phyloP scores from a whole-genome alignment of 108 stramenopile genomes.

The Pseudonitzschia multiseries region DNA sequence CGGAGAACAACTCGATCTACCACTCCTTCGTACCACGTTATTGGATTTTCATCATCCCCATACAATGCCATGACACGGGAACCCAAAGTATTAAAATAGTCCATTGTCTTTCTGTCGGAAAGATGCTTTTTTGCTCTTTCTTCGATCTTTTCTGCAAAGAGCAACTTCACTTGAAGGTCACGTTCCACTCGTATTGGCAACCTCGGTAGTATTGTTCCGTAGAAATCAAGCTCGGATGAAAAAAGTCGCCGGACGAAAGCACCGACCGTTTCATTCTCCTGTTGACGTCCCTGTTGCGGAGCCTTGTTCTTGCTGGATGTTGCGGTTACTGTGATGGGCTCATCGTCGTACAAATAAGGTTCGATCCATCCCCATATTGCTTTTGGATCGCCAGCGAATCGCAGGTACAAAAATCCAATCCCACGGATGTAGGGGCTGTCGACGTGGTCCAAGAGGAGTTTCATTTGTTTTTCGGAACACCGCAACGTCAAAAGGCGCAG shows the following conservation, averaged over 20 bases:
- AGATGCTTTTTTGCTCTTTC: slow-evolving; percentile 80
- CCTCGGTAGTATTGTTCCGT: slow-evolving; percentile 91
- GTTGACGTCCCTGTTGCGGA: slow-evolving; percentile 15
- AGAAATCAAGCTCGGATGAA: slow-evolving; percentile 78
- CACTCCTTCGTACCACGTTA: slow-evolving; percentile 95
- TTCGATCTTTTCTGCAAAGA: slow-evolving; percentile 87
- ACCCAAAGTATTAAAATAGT: slow-evolving; percentile 72
- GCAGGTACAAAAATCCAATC: slow-evolving; percentile 93
- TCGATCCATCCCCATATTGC: slow-evolving; percentile 83
- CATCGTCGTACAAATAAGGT: slow-evolving; percentile 90
- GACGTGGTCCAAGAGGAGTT: slow-evolving; percentile 76
- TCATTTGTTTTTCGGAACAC: slow-evolving; percentile 92
- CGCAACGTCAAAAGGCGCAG: slow-evolving; percentile 89
- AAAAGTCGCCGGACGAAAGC: slow-evolving; percentile 74
- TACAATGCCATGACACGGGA: slow-evolving; percentile 85
- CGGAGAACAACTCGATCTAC: slow-evolving; percentile 81
- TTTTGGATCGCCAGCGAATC: slow-evolving; percentile 88
- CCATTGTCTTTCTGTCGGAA: slow-evolving; percentile 51
- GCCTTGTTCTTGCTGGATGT: slow-evolving; percentile 21
- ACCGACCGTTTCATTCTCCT: slow-evolving; percentile 59
- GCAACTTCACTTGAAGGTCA: slow-evolving; percentile 87
- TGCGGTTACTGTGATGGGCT: slow-evolving; percentile 56
- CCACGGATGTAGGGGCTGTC: slow-evolving; percentile 94
- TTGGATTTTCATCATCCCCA: slow-evolving; percentile 94
- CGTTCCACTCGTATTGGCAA: slow-evolving; percentile 90